Base-by-base conservation (phyloP, 192 early-diverging fungal genomes). In the Paraglomus brasilianum region DNA sequence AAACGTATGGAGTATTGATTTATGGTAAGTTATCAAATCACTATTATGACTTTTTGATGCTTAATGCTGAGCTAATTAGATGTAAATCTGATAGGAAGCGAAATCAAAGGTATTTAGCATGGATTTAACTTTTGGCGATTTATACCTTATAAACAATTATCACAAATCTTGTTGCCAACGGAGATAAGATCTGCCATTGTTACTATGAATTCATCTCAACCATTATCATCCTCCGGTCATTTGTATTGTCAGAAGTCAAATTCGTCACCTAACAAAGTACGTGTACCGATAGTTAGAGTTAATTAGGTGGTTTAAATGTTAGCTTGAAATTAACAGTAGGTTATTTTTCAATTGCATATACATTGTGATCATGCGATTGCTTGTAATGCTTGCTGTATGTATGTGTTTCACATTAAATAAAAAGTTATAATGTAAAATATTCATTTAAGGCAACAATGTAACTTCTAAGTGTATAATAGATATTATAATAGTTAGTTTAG, bases 1-100 rank as follows among this genome's bases (percentile, higher is more conserved):
- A 61, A 61, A 61, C 15, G 7, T 61, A 61, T 24, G 42, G 41
- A 17, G 40, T 61, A 61, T 61, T 61, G 17, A 61, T 61, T 43
- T 61, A 0, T 44, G 40, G 58, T 61, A 61, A 61, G n/a, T 17
- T 17, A n/a, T n/a, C n/a, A n/a, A n/a, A 61, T 21, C 58, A 8
- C 58, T 61, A 47, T 44, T 46, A 47, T 30, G 21, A 62, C 43
- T 62, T 46, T 46, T 17, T 46, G 9, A 22, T 44, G 60, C 11
- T 46, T 62, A 4, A 19, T 62, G 19, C 43, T 6, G 21, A 46
- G 19, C 60, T 62, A 62, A 62, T 62, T 10, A 45, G 8, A 30
- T 3, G 0, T 62, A 62, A 62, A 46, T 11, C 42, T 2, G 43
- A 62, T 30, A 62, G 60, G 44, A 5, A 13, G 19, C 2, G 43